phyloP scores from a whole-genome alignment of 371 early-diverging fungal genomes.

The Cokeromyces recurvatus region DNA sequence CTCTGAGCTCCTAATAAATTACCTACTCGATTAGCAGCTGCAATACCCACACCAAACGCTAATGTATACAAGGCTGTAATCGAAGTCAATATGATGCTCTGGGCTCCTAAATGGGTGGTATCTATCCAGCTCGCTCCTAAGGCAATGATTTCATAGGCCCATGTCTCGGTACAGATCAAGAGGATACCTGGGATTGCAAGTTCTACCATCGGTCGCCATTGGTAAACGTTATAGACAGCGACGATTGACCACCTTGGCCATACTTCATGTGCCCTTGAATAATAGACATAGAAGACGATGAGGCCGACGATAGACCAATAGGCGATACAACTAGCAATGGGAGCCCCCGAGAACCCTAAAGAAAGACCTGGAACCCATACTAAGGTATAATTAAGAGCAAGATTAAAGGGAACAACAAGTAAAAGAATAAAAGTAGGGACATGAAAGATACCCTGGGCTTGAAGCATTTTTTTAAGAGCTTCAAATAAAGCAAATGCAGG shows the following conservation, averaged over 20 bases:
- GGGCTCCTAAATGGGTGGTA: constrained; percentile 73
- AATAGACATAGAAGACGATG: constrained; percentile 57
- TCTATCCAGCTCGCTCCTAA: constrained; percentile 79
- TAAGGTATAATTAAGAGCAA: constrained; percentile 61
- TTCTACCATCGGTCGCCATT: constrained; percentile 58
- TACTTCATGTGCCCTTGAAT: constrained; percentile 58
- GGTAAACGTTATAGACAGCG: constrained; percentile 44
- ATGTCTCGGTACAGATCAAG: constrained; percentile 65
- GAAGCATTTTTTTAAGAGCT: constrained; percentile 70
- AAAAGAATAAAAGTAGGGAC: constrained; percentile 65
- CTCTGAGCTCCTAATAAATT: constrained; percentile 60
- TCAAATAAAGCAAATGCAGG: constrained; percentile 73
- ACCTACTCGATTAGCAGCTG: constrained; percentile 74
- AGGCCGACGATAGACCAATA: constrained; percentile 61
- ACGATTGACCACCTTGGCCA: constrained; percentile 78
- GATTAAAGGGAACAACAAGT: constrained; percentile 65
- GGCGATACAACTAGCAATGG: constrained; percentile 69
- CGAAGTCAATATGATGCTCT: constrained; percentile 74
- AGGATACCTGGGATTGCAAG: constrained; percentile 68
- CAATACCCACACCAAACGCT: constrained; percentile 60
- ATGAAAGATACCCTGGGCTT: constrained; percentile 79
- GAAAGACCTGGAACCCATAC: constrained; percentile 62
- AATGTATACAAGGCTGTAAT: constrained; percentile 63
- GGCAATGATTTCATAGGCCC: constrained; percentile 56
- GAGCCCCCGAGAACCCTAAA: constrained; percentile 79